Evolutionary conservation across 768 basidiomycete species (phyloP).

Genomic region (Mycena epipterygia): DNA sequence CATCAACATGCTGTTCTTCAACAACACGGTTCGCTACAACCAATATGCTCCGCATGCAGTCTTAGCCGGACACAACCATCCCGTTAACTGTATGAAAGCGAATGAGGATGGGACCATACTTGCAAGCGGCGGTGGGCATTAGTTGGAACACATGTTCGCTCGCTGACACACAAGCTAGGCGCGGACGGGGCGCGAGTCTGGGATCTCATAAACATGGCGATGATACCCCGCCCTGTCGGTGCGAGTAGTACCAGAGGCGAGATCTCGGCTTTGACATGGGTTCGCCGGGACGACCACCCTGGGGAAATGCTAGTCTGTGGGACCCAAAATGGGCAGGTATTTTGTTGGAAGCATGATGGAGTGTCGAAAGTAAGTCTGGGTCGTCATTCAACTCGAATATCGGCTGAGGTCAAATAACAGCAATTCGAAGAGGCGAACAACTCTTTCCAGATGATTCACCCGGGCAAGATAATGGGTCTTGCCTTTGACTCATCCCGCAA

Average conservation of each 20-base stretch:
- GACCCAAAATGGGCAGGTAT: not conserved
- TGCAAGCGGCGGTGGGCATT: constrained; percentile 15
- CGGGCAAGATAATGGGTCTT: constrained; percentile 33
- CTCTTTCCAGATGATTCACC: constrained; percentile 10
- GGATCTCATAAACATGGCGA: not conserved
- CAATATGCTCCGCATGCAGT: not conserved
- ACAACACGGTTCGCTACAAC: too few relatives aligned
- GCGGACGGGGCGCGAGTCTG: constrained; percentile 13
- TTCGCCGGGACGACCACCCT: constrained; percentile 1
- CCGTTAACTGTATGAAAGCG: not conserved
- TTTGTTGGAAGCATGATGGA: not conserved
- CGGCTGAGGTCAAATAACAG: not conserved
- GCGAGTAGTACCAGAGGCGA: not conserved
- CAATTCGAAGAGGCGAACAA: constrained; percentile 29
- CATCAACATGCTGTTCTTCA: too few relatives aligned
- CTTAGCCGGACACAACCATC: not conserved
- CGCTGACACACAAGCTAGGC: not conserved
- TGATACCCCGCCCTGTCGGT: not conserved
- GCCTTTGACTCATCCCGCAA: constrained; percentile 33
- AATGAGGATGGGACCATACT: constrained; percentile 11
- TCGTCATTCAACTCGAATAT: not conserved
- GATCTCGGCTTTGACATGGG: constrained; percentile 5
- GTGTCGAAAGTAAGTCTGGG: not conserved
- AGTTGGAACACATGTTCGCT: not conserved
- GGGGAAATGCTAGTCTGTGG: not conserved